phyloP scores from a whole-genome alignment of 2,329 filamentous ascomycete genomes.

The Cercospora brassicicola region DNA sequence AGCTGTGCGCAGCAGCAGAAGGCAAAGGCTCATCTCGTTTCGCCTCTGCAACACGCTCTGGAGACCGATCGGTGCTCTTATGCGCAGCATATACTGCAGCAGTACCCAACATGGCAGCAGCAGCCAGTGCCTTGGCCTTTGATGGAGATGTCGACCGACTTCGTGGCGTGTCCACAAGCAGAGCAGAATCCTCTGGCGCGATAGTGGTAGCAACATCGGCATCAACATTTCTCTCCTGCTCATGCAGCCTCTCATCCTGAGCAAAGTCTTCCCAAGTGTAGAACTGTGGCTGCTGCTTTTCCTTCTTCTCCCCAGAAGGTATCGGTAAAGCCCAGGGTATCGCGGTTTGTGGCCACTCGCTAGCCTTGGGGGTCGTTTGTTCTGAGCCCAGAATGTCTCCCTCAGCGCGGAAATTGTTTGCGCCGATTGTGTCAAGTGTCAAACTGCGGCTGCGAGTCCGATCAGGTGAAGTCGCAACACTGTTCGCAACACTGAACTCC shows the following conservation, averaged over 20 bases:
- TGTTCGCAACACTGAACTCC: constrained; percentile 28
- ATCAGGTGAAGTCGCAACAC: constrained; percentile 23
- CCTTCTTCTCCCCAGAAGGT: constrained; percentile 20
- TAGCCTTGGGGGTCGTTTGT: constrained; percentile 68
- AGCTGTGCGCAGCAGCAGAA: constrained; percentile 11
- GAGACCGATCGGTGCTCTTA: constrained; percentile 18
- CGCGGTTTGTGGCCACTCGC: constrained; percentile 41
- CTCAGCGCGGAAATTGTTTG: constrained; percentile 22
- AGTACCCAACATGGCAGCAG: constrained; percentile 33
- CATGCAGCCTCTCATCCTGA: constrained; percentile 36
- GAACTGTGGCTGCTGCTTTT: constrained; percentile 38
- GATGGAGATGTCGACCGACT: constrained; percentile 21
- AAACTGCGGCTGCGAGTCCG: constrained; percentile 19
- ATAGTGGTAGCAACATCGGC: neutral
- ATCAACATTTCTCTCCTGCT: constrained; percentile 10
- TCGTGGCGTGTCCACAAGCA: neutral
- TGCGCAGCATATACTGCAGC: constrained; percentile 32
- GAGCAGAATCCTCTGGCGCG: neutral
- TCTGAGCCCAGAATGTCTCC: constrained; percentile 59
- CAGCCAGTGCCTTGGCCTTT: constrained; percentile 27
- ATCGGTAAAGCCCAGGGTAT: constrained; percentile 12
- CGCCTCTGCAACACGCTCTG: constrained; percentile 9
- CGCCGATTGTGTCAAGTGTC: constrained; percentile 30
- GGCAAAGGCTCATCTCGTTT: neutral
- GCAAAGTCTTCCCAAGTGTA: constrained; percentile 43